phyloP scores from a whole-genome alignment of 306 rosid species.

The Prunus campanulata region DNA sequence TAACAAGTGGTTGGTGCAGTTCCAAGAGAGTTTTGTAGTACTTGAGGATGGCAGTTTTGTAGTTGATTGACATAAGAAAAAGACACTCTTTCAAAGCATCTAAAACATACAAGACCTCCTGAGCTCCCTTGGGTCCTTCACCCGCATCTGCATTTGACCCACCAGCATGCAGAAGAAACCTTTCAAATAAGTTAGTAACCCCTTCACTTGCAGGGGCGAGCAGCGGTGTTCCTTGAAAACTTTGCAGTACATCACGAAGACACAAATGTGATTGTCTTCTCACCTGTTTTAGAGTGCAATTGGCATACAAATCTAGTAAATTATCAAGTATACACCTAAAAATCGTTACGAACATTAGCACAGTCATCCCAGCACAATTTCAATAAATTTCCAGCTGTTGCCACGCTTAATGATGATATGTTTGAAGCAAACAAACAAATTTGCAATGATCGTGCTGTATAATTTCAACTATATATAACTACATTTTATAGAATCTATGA shows the following conservation, averaged over 20 bases:
- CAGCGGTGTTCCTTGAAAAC: slow-evolving; percentile 45
- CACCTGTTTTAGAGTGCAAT: slow-evolving; percentile 52
- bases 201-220: slow-evolving; percentile 67
- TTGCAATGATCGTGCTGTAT: too few species aligned
- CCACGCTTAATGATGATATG: too few species aligned
- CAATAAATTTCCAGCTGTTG: too few species aligned
- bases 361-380: too few species aligned
- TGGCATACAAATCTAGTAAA: slow-evolving; percentile 9
- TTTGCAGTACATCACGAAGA: slow-evolving; percentile 49
- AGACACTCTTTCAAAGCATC: slow-evolving; percentile 87
- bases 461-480: too few species aligned
- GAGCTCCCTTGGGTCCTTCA: slow-evolving; percentile 68
- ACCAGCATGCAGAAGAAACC: slow-evolving; percentile 64
- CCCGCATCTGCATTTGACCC: slow-evolving; percentile 43
- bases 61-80: slow-evolving; percentile 57
- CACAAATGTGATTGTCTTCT: slow-evolving; percentile 70
- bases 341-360: too few species aligned
- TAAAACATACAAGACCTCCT: slow-evolving; percentile 63
- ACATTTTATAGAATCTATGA: neutral
- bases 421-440: too few species aligned
- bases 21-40: slow-evolving; percentile 69
- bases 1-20: slow-evolving; percentile 61
- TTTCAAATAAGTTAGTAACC: slow-evolving; percentile 46
- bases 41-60: slow-evolving; percentile 53
- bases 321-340: neutral